Evolutionary conservation across 2,329 filamentous ascomycete species (phyloP), one percentile per base, ranked within the genome.

Genomic region (Paecilomyces variotii): DNA sequence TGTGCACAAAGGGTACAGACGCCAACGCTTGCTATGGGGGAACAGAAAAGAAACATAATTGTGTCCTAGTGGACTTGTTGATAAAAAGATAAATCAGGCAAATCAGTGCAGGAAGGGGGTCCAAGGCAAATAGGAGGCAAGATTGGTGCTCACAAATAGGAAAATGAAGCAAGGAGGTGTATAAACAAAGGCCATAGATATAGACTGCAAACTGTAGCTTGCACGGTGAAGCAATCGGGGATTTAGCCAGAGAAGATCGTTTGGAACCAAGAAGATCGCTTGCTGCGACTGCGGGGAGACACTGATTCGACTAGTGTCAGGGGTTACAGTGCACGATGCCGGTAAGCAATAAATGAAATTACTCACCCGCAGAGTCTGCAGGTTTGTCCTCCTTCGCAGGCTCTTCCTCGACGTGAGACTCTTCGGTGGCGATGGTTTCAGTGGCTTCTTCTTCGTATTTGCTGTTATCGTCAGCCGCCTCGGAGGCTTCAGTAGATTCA

Each of bases 371-470:
- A 57, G 55, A 27, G 9, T 61, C 61, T 49, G 56, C 50, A 26
- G 19, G 19, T 14, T 54, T 53, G n/a, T 57, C 56, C 12, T 39
- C 28, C 32, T 54, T 54, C 53, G 56, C 56, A 54, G 50, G 14
- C 14, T 57, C 56, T 53, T 57, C 50, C 56, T 57, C 39, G 4
- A 6, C 19, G 14, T 19, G 39, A 45, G 39, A 45, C 39, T 45
- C n/a, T 14, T 57, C 32, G 4, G 53, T 55, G 12, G n/a, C 28
- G 19, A 14, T 34, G 24, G 53, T 19, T 45, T 58, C 56, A 26
- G 58, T 58, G n/a, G 56, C 27, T 56, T 39, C 27, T 56, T 39
- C 56, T 24, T 51, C 49, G 10, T 65, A 57, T 25, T 63, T 60
- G 35, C 35, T 10, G n/a, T 56, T 53, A 19, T 55, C 32, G 10